These are phyloP conservation scores for Dothideomycetes sp. DNA, from an alignment of 2,329 filamentous ascomycete species.

Conservation along the genomic window DNA sequence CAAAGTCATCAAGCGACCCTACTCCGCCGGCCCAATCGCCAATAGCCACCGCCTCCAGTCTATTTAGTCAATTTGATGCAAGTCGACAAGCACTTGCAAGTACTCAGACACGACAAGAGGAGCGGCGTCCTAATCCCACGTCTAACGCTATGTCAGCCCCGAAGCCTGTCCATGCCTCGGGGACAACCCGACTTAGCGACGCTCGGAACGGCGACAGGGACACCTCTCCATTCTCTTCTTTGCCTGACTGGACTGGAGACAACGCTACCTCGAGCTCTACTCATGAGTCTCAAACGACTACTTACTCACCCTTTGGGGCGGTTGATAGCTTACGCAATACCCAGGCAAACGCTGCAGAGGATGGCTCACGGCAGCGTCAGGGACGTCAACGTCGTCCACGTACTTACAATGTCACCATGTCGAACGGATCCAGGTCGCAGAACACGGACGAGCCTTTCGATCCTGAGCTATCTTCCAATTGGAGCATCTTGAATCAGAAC, in stretches of 20 bases:
- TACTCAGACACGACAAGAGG: background rate
- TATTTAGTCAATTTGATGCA: too few species aligned
- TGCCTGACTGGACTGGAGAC: background rate
- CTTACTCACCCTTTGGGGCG: background rate
- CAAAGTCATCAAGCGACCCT: too few species aligned
- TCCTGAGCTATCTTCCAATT: conserved; percentile 5
- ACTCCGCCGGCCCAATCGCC: too few species aligned
- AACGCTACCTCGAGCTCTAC: background rate
- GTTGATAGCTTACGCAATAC: background rate
- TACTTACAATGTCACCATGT: background rate
- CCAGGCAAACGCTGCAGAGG: background rate
- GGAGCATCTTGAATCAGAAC: conserved; percentile 8
- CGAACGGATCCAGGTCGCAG: background rate
- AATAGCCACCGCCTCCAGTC: too few species aligned
- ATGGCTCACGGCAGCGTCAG: conserved; percentile 1
- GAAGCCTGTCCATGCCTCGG: too few species aligned
- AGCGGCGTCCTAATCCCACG: background rate
- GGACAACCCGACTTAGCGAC: too few species aligned
- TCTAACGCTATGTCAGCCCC: too few species aligned
- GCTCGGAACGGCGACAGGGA: too few species aligned
- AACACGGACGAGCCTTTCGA: conserved; percentile 7
- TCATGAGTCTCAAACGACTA: background rate
- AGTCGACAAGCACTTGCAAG: too few species aligned
- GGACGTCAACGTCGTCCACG: background rate
- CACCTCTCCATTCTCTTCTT: background rate